A percentile compares a stretch with the other conserved stretches of the same genome.
These are phyloP conservation scores for Thecaphora thlaspeos DNA, from an alignment of 1,284 basidiomycete species.

Conservation along the genomic window DNA sequence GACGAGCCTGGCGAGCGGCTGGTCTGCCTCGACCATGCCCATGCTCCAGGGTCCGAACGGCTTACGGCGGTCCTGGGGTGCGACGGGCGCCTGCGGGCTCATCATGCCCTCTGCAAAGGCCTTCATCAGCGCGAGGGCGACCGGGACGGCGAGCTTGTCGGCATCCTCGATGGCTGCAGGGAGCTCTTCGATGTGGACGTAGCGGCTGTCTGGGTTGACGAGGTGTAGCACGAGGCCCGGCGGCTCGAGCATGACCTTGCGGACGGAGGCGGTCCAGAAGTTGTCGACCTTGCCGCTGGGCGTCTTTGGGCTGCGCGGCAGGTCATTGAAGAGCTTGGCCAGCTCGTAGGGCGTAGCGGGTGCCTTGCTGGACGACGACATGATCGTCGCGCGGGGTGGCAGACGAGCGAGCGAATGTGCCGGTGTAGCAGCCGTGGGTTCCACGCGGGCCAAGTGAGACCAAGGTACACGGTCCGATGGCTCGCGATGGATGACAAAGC, in stretches of 20 bases:
- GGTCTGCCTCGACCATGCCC: background rate
- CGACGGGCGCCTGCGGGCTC: background rate
- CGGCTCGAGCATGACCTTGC: background rate
- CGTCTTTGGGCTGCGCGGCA: background rate
- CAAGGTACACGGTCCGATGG: no score
- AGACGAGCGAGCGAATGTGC: no score
- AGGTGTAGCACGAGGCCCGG: background rate
- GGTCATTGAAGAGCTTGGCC: background rate
- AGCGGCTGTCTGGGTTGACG: background rate
- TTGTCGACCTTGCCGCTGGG: background rate
- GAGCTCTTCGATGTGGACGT: background rate
- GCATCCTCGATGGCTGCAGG: background rate
- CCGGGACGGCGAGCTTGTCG: background rate
- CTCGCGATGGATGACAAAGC: no score
- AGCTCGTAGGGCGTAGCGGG: background rate
- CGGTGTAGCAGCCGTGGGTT: no score
- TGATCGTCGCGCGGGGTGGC: background rate
- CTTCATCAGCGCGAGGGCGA: background rate
- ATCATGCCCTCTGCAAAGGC: background rate
- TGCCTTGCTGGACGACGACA: background rate
- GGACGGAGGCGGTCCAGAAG: background rate
- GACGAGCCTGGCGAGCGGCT: background rate
- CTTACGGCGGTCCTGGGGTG: background rate
- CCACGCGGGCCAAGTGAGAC: no score
- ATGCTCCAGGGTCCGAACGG: background rate